These are phyloP conservation scores for Fusarium caatingaense DNA, from an alignment of 2,329 filamentous ascomycete genomes.

Conservation along the genomic window DNA sequence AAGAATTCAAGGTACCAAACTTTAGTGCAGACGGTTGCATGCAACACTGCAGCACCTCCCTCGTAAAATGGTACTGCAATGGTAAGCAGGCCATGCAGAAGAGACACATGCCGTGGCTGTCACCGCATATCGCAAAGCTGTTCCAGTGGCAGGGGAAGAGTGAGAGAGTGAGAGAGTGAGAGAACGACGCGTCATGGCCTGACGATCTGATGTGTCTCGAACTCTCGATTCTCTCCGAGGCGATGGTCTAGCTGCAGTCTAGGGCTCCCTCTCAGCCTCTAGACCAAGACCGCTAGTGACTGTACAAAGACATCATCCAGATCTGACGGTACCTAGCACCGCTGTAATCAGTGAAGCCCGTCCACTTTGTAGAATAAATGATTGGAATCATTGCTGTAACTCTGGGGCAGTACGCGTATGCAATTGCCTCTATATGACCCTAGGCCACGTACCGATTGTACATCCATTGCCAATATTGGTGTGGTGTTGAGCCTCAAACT, in stretches of 20 bases:
- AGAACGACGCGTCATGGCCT: constrained; percentile 47
- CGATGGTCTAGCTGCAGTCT: not conserved
- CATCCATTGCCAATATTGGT: constrained; percentile 36
- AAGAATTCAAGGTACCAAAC: constrained; percentile 28
- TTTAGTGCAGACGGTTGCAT: constrained; percentile 20
- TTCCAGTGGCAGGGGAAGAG: constrained; percentile 28
- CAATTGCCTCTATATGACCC: constrained; percentile 23
- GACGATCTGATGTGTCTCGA: constrained; percentile 38
- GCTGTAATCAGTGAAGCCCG: not conserved
- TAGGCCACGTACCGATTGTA: constrained; percentile 21
- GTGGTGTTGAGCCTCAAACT: constrained; percentile 33
- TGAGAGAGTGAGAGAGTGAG: not conserved
- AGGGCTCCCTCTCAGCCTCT: constrained; percentile 4
- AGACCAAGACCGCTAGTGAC: not conserved
- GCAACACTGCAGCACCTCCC: constrained; percentile 26
- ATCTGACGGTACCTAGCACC: not conserved
- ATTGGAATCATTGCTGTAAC: constrained; percentile 3
- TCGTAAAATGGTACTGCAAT: constrained; percentile 17
- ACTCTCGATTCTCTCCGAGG: constrained; percentile 35
- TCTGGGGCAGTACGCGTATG: constrained; percentile 33
- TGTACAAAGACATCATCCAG: constrained; percentile 3
- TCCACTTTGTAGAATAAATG: not conserved
- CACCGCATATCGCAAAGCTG: constrained; percentile 17
- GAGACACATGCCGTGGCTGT: constrained; percentile 35
- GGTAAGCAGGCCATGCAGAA: constrained; percentile 18